Evolutionary conservation across 2,329 filamentous ascomycete genomes (phyloP).

Genomic region (Aspergillus japonicus): DNA sequence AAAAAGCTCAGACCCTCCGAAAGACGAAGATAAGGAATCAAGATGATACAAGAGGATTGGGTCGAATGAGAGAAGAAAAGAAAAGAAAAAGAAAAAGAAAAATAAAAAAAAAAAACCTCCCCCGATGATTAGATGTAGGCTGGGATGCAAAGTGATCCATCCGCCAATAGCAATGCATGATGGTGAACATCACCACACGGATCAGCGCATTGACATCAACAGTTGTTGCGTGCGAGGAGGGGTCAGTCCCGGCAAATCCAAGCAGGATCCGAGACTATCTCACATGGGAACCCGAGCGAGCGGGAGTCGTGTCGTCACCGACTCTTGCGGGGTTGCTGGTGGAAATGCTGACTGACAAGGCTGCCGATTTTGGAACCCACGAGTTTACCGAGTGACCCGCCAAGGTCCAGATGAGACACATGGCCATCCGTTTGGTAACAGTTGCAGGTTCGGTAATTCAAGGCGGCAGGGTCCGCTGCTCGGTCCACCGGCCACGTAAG

Average conservation of each 20-base stretch:
- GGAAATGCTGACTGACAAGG: conserved; percentile 11
- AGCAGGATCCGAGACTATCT: conserved; percentile 9
- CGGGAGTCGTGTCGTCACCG: conserved; percentile 15
- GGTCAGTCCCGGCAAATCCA: conserved; percentile 1
- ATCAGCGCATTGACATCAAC: conserved; percentile 13
- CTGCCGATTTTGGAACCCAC: conserved; percentile 8
- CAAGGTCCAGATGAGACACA: conserved; percentile 6
- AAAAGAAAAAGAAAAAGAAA: conserved; percentile 9
- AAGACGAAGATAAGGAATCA: conserved; percentile 8
- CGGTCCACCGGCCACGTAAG: conserved; percentile 12
- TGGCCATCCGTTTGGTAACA: background rate
- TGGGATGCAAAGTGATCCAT: conserved; percentile 10
- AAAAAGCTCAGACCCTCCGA: conserved; percentile 15
- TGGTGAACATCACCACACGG: conserved; percentile 8
- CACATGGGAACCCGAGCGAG: conserved; percentile 11
- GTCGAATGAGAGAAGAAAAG: conserved; percentile 2
- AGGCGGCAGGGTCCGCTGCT: conserved; percentile 7
- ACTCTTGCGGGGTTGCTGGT: conserved; percentile 16
- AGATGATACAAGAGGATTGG: conserved; percentile 18
- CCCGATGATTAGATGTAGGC: conserved; percentile 3
- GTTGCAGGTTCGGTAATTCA: conserved; percentile 2
- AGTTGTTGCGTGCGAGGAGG: background rate
- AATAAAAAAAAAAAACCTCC: background rate
- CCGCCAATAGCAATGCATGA: background rate
- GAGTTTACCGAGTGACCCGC: conserved; percentile 10